Percentiles rank a stretch among this genome's conserved stretches.
These are phyloP conservation scores for Candida freyschussii DNA, from an alignment of 1,139 yeast species.

Conservation along the genomic window DNA sequence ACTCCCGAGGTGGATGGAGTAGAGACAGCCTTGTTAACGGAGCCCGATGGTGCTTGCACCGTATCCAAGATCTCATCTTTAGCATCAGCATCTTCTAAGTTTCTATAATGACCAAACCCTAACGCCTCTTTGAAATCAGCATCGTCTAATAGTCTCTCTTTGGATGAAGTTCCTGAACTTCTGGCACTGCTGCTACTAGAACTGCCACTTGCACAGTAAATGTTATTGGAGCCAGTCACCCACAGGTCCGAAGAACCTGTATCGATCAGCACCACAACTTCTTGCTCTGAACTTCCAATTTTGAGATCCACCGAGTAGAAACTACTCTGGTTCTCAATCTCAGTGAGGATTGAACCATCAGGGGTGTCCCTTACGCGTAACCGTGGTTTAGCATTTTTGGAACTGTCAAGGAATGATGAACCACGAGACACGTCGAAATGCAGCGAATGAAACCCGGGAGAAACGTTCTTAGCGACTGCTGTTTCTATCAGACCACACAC, in stretches of 20 bases:
- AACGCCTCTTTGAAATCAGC: not conserved
- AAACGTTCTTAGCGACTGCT: slow-evolving; percentile 14
- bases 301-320: slow-evolving; percentile 44
- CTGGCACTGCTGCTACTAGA: not conserved
- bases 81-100: slow-evolving; percentile 5
- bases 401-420: slow-evolving; percentile 5
- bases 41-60: not conserved
- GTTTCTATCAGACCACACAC: too few species aligned
- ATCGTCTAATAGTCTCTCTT: not conserved
- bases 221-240: slow-evolving; percentile 9
- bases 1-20: slow-evolving; percentile 2
- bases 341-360: slow-evolving; percentile 36
- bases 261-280: slow-evolving; percentile 37
- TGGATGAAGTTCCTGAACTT: not conserved
- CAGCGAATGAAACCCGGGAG: slow-evolving; percentile 14
- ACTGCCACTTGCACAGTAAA: slow-evolving; percentile 5
- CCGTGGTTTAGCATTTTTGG: slow-evolving; percentile 6
- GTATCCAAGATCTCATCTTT: not conserved
- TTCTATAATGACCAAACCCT: slow-evolving; percentile 3
- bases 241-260: slow-evolving; percentile 14
- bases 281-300: slow-evolving; percentile 53
- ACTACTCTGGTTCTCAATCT: slow-evolving; percentile 38
- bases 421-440: slow-evolving; percentile 28
- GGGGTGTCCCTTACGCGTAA: slow-evolving; percentile 33
- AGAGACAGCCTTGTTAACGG: slow-evolving; percentile 7